phyloP scores from a whole-genome alignment of 192 early-diverging fungal genomes.

The Geranomyces michiganensis region DNA sequence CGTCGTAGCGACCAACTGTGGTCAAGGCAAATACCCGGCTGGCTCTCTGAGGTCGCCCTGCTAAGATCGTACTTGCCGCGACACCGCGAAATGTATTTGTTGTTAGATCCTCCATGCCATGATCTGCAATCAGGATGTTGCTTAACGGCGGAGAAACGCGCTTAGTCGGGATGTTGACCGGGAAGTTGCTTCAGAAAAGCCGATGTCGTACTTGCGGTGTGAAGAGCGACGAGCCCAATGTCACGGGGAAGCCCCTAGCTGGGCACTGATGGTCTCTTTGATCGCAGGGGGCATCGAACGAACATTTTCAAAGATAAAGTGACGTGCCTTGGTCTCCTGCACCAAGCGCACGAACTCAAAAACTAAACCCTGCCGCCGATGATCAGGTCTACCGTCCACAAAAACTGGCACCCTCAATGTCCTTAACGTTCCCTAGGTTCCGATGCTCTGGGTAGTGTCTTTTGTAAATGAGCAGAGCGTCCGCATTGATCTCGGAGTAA shows the following conservation, averaged over 20 bases:
- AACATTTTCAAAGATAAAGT: slow-evolving; percentile 21
- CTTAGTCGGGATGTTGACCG: not conserved
- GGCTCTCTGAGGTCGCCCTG: not conserved
- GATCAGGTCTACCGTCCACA: slow-evolving; percentile 2
- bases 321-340: slow-evolving; percentile 12
- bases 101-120: slow-evolving; percentile 3
- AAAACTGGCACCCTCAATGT: too few species aligned
- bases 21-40: slow-evolving; percentile 2
- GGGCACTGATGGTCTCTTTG: not conserved
- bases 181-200: slow-evolving; percentile 12
- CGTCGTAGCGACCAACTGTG: not conserved
- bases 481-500: not conserved
- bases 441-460: not conserved
- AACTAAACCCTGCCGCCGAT: slow-evolving; percentile 11
- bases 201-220: slow-evolving; percentile 15
- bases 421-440: too few species aligned
- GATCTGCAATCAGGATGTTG: slow-evolving; percentile 1
- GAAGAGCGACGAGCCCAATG: slow-evolving; percentile 7
- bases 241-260: slow-evolving; percentile 4
- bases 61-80: not conserved
- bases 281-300: not conserved
- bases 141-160: slow-evolving; percentile 8
- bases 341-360: slow-evolving; percentile 9
- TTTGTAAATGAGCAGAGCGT: not conserved
- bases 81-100: slow-evolving; percentile 2